Evolutionary conservation across 2,329 filamentous ascomycete genomes (phyloP), one percentile per base, ranked within the genome.

Genomic region (Arthrobotrys conoides): DNA sequence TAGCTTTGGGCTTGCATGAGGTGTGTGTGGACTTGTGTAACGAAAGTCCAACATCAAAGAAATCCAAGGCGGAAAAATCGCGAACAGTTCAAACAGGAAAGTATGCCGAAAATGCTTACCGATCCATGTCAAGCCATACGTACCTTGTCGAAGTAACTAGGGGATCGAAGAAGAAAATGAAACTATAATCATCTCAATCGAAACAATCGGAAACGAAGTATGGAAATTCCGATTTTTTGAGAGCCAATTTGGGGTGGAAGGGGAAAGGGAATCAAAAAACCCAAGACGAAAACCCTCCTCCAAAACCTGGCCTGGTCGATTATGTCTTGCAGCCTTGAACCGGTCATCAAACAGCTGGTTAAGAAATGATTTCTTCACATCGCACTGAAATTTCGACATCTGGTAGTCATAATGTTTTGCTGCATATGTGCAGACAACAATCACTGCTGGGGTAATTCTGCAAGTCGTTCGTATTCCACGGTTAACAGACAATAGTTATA

Each of bases 311-410:
- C 18, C 46, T 22, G 14, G 18, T 36, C 14, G 5, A 41, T 16
- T 55, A 55, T 55, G 24, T 55, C 51, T 55, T 55, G 51, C 51
- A 55, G 51, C 51, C 51, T 53, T 55, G 51, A 55, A 33, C 14
- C 33, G 33, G 9, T 22, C 49, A 53, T 53, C 30, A 9, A 49
- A 18, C 46, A 49, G 46, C 46, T 30, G 9, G 46, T 18, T n/a
- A 30, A 24, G 14, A n/a, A 16, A 8, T 12, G 33, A 36, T 36
- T 36, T 36, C 33, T 36, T 36, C 33, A 36, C 4, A 41, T 16
- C 38, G 38, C 38, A 30, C 53, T 30, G 30, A 41, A 38, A 59
- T 46, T 46, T 46, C 44, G 18, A 46, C 18, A 46, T 18, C 18
- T 18, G 44, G 12, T 46, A 46, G 1, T n/a, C 41, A 46, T 2